These are phyloP conservation scores for Penicillium herquei DNA, from an alignment of 495 filamentous ascomycete species.

Conservation along the genomic window DNA sequence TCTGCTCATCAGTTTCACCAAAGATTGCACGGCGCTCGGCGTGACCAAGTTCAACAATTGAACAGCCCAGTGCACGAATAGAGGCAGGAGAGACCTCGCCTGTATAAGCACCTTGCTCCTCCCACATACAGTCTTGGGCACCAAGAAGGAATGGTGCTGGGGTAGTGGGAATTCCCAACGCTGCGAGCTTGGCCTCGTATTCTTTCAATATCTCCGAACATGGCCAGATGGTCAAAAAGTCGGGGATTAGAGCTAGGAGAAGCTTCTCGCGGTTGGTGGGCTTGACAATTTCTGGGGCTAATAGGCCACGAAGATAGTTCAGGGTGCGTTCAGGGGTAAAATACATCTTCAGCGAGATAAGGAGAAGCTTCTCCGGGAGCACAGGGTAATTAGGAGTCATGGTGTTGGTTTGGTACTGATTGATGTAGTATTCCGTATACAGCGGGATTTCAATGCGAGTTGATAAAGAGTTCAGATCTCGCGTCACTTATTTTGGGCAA, in stretches of 20 bases:
- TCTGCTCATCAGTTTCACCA: slow-evolving; percentile 64
- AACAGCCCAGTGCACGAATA: slow-evolving; percentile 61
- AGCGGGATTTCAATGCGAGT: no score
- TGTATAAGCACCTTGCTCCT: slow-evolving; percentile 64
- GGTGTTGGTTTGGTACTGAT: not conserved
- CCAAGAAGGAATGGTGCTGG: slow-evolving; percentile 58
- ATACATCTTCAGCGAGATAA: slow-evolving; percentile 85
- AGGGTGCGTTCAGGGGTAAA: slow-evolving; percentile 65
- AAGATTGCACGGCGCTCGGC: slow-evolving; percentile 71
- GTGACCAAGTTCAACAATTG: slow-evolving; percentile 74
- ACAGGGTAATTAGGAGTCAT: slow-evolving; percentile 38
- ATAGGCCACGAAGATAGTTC: slow-evolving; percentile 58
- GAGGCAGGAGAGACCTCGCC: slow-evolving; percentile 72
- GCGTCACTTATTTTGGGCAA: no score
- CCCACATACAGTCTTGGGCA: slow-evolving; percentile 72
- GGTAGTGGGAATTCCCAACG: slow-evolving; percentile 15
- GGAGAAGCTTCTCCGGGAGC: slow-evolving; percentile 64
- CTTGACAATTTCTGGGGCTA: slow-evolving; percentile 44
- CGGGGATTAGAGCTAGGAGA: slow-evolving; percentile 81
- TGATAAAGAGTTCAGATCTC: no score
- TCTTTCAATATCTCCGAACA: slow-evolving; percentile 51
- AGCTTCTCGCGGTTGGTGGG: slow-evolving; percentile 64
- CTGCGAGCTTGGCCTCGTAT: slow-evolving; percentile 31
- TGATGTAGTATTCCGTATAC: no score
- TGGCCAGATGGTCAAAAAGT: slow-evolving; percentile 63